phyloP scores from a whole-genome alignment of 208 protist genomes.

The Trypanosoma cruzi region DNA sequence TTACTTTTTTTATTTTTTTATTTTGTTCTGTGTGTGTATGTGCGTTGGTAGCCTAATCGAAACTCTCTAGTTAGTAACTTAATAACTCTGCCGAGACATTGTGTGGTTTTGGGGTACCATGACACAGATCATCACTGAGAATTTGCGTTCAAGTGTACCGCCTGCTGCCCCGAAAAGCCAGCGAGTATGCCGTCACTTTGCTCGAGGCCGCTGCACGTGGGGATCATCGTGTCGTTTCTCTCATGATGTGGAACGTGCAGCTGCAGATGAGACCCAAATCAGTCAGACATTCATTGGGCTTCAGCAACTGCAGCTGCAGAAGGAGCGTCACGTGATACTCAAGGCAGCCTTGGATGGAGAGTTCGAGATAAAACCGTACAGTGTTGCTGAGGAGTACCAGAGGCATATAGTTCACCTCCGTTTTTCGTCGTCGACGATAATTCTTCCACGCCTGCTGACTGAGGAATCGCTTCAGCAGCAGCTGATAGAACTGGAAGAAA shows the following conservation, averaged over 20 bases:
- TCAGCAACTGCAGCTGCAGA: conserved; percentile 35
- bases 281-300: conserved; percentile 22
- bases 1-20: too few relatives aligned
- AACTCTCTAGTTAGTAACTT: conserved; percentile 23
- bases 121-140: conserved; percentile 35
- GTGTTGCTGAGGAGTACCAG: conserved; percentile 18
- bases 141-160: conserved; percentile 27
- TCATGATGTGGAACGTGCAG: conserved; percentile 29
- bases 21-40: too few relatives aligned
- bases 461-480: conserved; percentile 28
- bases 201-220: conserved; percentile 48
- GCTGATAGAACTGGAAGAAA: conserved; percentile 29
- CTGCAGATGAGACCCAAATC: conserved; percentile 19
- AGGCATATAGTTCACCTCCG: conserved; percentile 28
- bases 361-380: conserved; percentile 33
- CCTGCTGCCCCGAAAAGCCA: conserved; percentile 28
- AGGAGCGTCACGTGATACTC: conserved; percentile 36
- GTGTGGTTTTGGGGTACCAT: conserved; percentile 18
- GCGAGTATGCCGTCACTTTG: conserved; percentile 49
- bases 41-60: conserved; percentile 14
- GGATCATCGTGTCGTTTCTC: conserved; percentile 43
- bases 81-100: conserved; percentile 14
- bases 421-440: conserved; percentile 19
- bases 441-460: conserved; percentile 23
- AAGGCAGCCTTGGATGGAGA: conserved; percentile 34